These are phyloP conservation scores for Alternaria ventricosa DNA, from an alignment of 2,329 filamentous ascomycete species.

Conservation along the genomic window DNA sequence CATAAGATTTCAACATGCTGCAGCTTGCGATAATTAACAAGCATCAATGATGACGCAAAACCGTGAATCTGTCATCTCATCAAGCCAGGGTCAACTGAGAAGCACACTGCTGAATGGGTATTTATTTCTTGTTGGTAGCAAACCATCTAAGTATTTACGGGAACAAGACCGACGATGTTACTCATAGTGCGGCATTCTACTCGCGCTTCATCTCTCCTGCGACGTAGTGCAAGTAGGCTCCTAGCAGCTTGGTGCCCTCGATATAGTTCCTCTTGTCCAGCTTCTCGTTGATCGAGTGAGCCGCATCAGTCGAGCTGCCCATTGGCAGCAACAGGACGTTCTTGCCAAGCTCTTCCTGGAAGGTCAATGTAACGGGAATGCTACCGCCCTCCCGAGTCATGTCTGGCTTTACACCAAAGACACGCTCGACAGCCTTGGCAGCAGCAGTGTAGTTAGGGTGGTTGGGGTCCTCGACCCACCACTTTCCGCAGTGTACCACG, in stretches of 20 bases:
- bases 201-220: conserved; percentile 76
- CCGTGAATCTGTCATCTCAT: no score
- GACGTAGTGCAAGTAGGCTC: conserved; percentile 94
- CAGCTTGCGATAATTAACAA: no score
- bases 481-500: conserved; percentile 91
- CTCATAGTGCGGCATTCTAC: conserved; percentile 10
- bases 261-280: conserved; percentile 97
- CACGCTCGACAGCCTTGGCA: conserved; percentile 92
- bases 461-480: conserved; percentile 97
- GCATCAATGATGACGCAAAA: no score
- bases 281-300: conserved; percentile 98
- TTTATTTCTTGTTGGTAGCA: conserved; percentile 8
- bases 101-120: conserved; percentile 9
- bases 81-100: neutral
- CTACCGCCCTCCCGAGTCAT: conserved; percentile 96
- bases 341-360: conserved; percentile 97
- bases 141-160: neutral
- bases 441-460: conserved; percentile 99
- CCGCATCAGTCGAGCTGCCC: conserved; percentile 95
- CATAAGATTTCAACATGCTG: no score
- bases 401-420: conserved; percentile 92
- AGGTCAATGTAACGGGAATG: conserved; percentile 95
- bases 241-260: conserved; percentile 93
- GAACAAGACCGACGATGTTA: neutral
- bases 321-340: conserved; percentile 95